Base-by-base conservation (phyloP, 139 green algal species). In the Chlamydomonas sp. region DNA sequence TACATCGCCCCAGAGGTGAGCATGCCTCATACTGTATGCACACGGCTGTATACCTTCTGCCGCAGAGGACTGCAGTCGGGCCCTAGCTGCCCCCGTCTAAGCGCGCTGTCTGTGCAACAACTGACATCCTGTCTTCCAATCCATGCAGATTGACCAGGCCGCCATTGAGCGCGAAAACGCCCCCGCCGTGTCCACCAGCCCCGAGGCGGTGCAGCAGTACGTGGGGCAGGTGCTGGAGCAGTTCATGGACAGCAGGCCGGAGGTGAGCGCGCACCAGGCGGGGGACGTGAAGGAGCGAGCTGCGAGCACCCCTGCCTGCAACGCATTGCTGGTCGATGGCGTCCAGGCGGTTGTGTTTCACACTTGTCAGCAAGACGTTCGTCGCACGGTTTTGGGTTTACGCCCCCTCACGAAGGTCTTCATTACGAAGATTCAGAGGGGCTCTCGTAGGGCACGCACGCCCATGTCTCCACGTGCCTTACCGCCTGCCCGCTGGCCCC, bases 141-240 rank as follows among this genome's bases (percentile, higher is more conserved):
- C n/a, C 4, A n/a, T 2, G 20, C 82, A 88, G 83, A 81, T 88
- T 17, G 83, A 88, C 83, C 83, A 82, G 67, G 74, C 74, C 1
- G 74, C 63, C 17, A 81, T 88, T 60, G 83, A 88, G 83, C 83
- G 83, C 63, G 83, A 88, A 57, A 66, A 82, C 49, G 83, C 74
- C 3, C 83, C 83, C 3, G 83, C 83, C 0, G 83, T 88, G 49
- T 31, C 83, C 63, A 82, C 74, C 5, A 31, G 6, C 74, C 17
- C 63, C 16, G 83, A 68, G 63, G 73, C 83, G 7, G 74, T 81
- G 63, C 16, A 31, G 16, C 59, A 79, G 69, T 88, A 88, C 20
- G 83, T 78, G 49, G 63, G 17, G 3, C 83, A 82, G 49, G 83
- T 88, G 7, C 10, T 88, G 74, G 74, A 81, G n/a, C 49, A 82